These are phyloP conservation scores for Polyporus tsugae DNA, from an alignment of 1,284 basidiomycete genomes.

Conservation along the genomic window DNA sequence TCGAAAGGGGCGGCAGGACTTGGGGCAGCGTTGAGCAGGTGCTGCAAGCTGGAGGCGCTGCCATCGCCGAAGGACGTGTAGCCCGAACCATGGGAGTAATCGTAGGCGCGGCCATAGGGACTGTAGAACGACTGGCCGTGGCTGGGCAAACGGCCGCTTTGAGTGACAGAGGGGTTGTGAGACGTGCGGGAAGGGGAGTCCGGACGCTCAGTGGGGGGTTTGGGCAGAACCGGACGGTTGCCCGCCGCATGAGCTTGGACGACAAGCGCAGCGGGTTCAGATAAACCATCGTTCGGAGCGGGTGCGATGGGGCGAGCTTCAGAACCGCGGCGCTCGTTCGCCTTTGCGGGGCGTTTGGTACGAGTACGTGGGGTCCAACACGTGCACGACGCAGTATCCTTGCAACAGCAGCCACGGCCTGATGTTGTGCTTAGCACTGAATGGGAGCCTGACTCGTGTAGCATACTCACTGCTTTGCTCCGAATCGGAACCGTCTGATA, in stretches of 20 bases:
- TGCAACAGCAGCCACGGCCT: constrained; percentile 49
- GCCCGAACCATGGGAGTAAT: constrained; percentile 46
- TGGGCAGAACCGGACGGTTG: constrained; percentile 46
- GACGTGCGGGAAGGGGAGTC: constrained; percentile 40
- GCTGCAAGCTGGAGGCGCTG: constrained; percentile 4
- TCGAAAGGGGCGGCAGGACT: constrained; percentile 1
- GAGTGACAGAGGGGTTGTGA: constrained; percentile 33
- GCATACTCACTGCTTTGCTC: constrained; percentile 53
- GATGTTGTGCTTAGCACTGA: constrained; percentile 33
- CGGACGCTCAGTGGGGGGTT: constrained; percentile 44
- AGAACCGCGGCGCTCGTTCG: constrained; percentile 21
- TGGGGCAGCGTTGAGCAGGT: constrained; percentile 4
- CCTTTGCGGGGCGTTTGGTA: constrained; percentile 26
- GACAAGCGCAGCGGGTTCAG: constrained; percentile 40
- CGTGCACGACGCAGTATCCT: constrained; percentile 49
- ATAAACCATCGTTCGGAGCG: constrained; percentile 19
- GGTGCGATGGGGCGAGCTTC: constrained; percentile 13
- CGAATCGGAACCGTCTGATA: constrained; percentile 57
- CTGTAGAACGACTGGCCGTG: constrained; percentile 58
- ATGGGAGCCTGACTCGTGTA: no score
- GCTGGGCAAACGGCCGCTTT: constrained; percentile 41
- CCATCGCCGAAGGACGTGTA: constrained; percentile 17
- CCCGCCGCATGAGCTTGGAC: constrained; percentile 36
- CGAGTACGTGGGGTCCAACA: constrained; percentile 59
- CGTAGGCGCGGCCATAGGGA: constrained; percentile 71